A percentile compares a stretch with the other conserved stretches of the same genome.
Conservation (phyloP, 148 eudicot species). For the Nyssa sinensis region DNA sequence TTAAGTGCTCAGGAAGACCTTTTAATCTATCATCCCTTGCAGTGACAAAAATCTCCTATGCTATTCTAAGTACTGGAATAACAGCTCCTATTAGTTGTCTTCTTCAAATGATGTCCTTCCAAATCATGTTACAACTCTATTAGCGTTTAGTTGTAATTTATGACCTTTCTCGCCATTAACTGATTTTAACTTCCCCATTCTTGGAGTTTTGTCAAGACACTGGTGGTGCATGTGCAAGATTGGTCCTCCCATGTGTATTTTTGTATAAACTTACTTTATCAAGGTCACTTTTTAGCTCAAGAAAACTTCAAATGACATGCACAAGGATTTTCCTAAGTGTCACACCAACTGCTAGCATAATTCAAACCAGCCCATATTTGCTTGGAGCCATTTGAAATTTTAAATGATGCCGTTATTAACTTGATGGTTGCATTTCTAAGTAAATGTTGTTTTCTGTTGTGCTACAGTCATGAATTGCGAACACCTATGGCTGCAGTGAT, state of each 20-base stretch:
- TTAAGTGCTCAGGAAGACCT: no score
- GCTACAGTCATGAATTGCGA: slow-evolving; percentile 86
- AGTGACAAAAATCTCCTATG: background rate
- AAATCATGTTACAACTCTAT: background rate
- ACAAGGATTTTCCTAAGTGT: background rate
- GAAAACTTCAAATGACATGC: background rate
- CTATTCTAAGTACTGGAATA: background rate
- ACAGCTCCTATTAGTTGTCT: background rate
- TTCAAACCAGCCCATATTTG: background rate
- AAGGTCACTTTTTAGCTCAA: background rate
- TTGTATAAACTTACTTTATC: background rate
- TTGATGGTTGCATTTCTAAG: background rate
- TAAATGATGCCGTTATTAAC: background rate
- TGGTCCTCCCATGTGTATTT: background rate
- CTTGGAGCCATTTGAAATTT: background rate
- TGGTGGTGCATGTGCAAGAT: background rate
- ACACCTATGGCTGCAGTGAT: slow-evolving; percentile 99
- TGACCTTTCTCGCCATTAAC: background rate
- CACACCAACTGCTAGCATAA: background rate
- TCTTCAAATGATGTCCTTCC: background rate
- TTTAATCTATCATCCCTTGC: background rate
- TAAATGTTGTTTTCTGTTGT: slow-evolving; percentile 10
- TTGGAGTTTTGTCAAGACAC: background rate
- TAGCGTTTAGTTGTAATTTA: no score
- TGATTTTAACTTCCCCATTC: background rate